These are phyloP conservation scores for Scedosporium aurantiacum DNA, from an alignment of 2,329 filamentous ascomycete species.

Conservation along the genomic window DNA sequence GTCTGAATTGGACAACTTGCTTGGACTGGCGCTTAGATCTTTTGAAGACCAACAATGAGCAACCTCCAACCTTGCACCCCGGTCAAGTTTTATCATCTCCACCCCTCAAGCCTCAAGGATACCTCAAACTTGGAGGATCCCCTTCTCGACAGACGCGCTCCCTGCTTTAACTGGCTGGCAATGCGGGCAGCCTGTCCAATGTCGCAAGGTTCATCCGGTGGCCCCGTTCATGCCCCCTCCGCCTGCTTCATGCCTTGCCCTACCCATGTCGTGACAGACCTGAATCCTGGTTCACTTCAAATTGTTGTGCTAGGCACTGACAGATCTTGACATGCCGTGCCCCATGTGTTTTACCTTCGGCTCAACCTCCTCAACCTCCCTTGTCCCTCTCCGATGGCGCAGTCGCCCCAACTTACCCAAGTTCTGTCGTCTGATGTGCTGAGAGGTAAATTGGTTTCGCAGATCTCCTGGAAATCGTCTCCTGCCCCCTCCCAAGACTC, in stretches of 20 bases:
- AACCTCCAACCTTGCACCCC: neutral
- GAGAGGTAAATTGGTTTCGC: neutral
- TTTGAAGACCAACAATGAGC: neutral
- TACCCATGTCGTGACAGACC: constrained; percentile 1
- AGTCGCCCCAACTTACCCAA: neutral
- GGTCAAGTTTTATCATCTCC: neutral
- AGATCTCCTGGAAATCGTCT: neutral
- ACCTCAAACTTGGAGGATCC: neutral
- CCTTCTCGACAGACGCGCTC: too few relatives aligned
- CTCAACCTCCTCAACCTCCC: constrained; percentile 1
- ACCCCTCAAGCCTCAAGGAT: neutral
- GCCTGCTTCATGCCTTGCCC: neutral
- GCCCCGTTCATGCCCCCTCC: neutral
- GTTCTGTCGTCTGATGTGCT: constrained; percentile 1
- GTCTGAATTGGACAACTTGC: neutral
- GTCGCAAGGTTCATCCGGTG: neutral
- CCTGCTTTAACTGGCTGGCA: neutral
- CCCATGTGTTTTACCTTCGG: neutral
- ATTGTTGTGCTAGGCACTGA: neutral
- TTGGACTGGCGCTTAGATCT: neutral
- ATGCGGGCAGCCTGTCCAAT: neutral
- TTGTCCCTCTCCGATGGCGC: neutral
- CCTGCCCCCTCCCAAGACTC: neutral
- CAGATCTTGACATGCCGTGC: neutral
- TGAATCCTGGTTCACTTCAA: neutral